These are phyloP conservation scores for Amylostereum areolatum DNA, from an alignment of 1,284 basidiomycete species.

Conservation along the genomic window DNA sequence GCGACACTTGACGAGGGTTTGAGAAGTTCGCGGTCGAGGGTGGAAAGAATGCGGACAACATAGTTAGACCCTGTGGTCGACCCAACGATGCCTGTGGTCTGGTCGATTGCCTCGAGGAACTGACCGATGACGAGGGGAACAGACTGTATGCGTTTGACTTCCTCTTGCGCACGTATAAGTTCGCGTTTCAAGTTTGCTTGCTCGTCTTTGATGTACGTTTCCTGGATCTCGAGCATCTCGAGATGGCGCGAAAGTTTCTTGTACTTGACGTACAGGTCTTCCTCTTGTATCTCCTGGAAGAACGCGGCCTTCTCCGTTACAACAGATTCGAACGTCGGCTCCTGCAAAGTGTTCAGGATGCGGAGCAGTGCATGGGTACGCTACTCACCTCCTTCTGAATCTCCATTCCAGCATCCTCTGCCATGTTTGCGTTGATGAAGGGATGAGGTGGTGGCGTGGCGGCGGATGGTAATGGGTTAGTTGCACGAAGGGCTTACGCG, in stretches of 20 bases:
- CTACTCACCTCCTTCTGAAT: conserved; percentile 73
- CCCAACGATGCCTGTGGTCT: conserved; percentile 95
- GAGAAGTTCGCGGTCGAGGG: conserved; percentile 93
- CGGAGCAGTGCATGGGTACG: conserved; percentile 1
- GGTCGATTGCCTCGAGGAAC: conserved; percentile 98
- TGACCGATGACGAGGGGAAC: conserved; percentile 99
- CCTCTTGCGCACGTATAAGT: conserved; percentile 96
- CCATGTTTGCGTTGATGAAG: too few species aligned
- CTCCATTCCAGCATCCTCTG: conserved; percentile 76
- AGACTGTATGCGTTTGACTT: conserved; percentile 98
- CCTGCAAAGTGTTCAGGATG: conserved; percentile 40
- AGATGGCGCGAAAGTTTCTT: conserved; percentile 91
- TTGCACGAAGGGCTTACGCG: too few species aligned
- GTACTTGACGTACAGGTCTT: conserved; percentile 93
- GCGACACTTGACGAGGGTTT: conserved; percentile 98
- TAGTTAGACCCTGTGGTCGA: conserved; percentile 99
- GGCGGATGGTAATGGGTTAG: too few species aligned
- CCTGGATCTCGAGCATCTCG: conserved; percentile 92
- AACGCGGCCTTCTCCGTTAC: conserved; percentile 85
- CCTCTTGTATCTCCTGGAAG: conserved; percentile 82
- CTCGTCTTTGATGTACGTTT: conserved; percentile 99
- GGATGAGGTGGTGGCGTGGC: too few species aligned
- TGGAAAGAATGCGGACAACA: conserved; percentile 96
- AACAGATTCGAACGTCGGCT: conserved; percentile 85
- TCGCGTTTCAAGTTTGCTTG: conserved; percentile 97